Evolutionary conservation across 257 asterid species (phyloP).

Genomic region (Echium plantagineum): DNA sequence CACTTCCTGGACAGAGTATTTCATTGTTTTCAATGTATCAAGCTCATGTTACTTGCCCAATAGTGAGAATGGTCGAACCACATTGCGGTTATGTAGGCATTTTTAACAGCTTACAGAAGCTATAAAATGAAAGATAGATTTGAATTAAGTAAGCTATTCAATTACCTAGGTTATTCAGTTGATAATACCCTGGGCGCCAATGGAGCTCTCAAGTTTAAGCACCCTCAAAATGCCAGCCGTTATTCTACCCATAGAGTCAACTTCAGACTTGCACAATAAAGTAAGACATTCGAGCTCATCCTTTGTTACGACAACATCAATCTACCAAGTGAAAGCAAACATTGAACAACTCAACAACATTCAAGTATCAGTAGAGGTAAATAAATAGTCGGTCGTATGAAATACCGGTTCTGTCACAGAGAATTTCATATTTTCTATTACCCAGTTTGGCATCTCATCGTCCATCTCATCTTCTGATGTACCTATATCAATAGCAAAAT

Average conservation of each 20-base stretch:
- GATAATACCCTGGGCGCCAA: conserved; percentile 77
- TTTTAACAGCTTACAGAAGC: background rate
- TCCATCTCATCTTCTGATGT: conserved; percentile 40
- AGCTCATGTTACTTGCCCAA: background rate
- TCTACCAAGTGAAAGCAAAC: conserved; percentile 26
- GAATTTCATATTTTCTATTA: conserved; percentile 68
- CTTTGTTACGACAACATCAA: conserved; percentile 79
- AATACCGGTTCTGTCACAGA: conserved; percentile 82
- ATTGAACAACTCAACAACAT: conserved; percentile 5
- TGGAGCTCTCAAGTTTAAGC: conserved; percentile 76
- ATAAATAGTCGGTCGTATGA: conserved; percentile 2
- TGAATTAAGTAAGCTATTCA: background rate
- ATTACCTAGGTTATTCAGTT: conserved; percentile 83
- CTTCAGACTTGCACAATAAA: conserved; percentile 69
- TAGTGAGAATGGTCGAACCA: too few relatives aligned
- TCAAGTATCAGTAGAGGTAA: conserved; percentile 2
- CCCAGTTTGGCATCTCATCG: conserved; percentile 42
- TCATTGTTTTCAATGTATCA: background rate
- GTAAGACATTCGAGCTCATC: conserved; percentile 70
- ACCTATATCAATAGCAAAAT: conserved; percentile 61
- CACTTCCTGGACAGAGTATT: conserved; percentile 47
- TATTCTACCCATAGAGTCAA: conserved; percentile 84
- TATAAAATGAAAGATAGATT: background rate
- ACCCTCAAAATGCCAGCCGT: conserved; percentile 80
- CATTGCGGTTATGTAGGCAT: background rate